Base-by-base conservation (phyloP, 768 basidiomycete species). In the Hysterangium stoloniferum region DNA sequence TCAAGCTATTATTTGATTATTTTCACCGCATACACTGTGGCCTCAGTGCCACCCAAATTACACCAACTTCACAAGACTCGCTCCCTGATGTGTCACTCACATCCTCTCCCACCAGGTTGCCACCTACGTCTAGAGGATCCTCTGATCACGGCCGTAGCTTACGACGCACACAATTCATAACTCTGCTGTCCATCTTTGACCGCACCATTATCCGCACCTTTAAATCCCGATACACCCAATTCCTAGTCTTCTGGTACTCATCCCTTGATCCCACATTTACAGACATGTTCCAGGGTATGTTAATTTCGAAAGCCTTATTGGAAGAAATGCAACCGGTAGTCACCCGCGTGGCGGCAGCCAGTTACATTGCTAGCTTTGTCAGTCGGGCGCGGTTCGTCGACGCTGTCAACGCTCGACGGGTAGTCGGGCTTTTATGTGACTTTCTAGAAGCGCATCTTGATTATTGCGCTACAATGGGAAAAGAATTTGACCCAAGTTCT, bases 211-310 rank as follows among this genome's bases (percentile, higher is more conserved):
- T 99, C 43, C 86, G 84, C 33, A 98, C 96, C 2, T 96, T 96
- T 71, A 93, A 94, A 61, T 96, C 93, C 0, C 87, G 94, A 33
- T 96, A 98, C 65, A 93, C 92, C 12, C 96, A 98, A 60, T 99
- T 99, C 68, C 78, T 99, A 54, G 61, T 98, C 40, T 99, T 99
- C 72, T 96, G 91, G 82, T 91, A 84, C 61, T 77, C 93, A 19
- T 97, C 95, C 0, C 82, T 95, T 45, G 84, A 92, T 57, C 72
- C 85, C 2, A 82, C 89, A 54, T 96, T 92, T 58, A 78, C 86
- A 38, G 95, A 99, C 64, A 76, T 91, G 48, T 97, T 99, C 64
- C 88, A 89, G 54, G 95, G 95, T 32, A 79, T 92, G 61, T 84
- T 99, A n/a, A 84, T 97, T 36, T 87, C 88, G 6, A 85, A 89